Percentiles rank a stretch among this genome's conserved stretches.
These are phyloP conservation scores for Juglanconis sp. DNA, from an alignment of 2,329 filamentous ascomycete species.

Conservation along the genomic window DNA sequence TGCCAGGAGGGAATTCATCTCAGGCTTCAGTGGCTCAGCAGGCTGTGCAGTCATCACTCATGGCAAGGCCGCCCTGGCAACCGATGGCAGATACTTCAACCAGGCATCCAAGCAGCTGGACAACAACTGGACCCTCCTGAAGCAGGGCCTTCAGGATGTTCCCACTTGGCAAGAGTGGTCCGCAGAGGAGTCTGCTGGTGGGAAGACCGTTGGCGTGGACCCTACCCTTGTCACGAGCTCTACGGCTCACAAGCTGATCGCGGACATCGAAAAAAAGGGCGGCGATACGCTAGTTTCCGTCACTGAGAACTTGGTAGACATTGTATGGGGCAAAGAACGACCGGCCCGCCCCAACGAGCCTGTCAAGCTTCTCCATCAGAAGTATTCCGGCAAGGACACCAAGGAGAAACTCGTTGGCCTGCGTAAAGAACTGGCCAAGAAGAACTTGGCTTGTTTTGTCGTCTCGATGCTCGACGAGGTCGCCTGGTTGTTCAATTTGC, in stretches of 20 bases:
- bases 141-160: slow-evolving; percentile 89
- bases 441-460: slow-evolving; percentile 81
- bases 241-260: slow-evolving; percentile 65
- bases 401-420: slow-evolving; percentile 80
- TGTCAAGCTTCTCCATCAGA: slow-evolving; percentile 66
- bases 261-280: slow-evolving; percentile 83
- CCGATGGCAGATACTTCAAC: slow-evolving; percentile 97
- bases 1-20: slow-evolving; percentile 85
- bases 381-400: slow-evolving; percentile 79
- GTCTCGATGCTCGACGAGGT: slow-evolving; percentile 95
- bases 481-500: slow-evolving; percentile 97
- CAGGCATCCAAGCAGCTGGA: slow-evolving; percentile 91
- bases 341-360: slow-evolving; percentile 73
- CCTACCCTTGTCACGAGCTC: slow-evolving; percentile 75
- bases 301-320: slow-evolving; percentile 80
- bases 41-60: slow-evolving; percentile 86
- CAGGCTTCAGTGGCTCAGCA: slow-evolving; percentile 90
- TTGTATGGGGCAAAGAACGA: slow-evolving; percentile 76
- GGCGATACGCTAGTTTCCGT: slow-evolving; percentile 74
- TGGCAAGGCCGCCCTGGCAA: slow-evolving; percentile 84
- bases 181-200: slow-evolving; percentile 78
- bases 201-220: slow-evolving; percentile 88
- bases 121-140: slow-evolving; percentile 84
- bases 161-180: slow-evolving; percentile 98
- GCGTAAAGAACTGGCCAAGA: slow-evolving; percentile 88